Conservation (phyloP, 805 yeast species). For the Metschnikowia lunata region DNA sequence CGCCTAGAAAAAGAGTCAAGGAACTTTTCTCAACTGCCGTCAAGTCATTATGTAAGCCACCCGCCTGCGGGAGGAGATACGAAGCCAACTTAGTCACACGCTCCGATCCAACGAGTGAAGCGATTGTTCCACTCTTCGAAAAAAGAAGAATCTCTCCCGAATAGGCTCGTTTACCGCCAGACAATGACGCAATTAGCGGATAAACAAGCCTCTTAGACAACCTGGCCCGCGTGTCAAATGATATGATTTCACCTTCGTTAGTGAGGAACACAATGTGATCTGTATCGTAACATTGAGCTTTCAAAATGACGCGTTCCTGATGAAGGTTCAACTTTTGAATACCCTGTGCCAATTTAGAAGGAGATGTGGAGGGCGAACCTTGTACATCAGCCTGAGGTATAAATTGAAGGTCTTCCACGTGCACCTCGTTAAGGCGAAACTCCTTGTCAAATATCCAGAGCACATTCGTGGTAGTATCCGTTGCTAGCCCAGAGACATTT, state of each 20-base stretch:
- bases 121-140: conserved; percentile 22
- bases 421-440: neutral
- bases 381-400: neutral
- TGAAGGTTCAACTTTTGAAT: neutral
- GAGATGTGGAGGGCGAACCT: neutral
- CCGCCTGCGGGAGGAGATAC: conserved; percentile 2
- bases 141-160: conserved; percentile 15
- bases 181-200: conserved; percentile 1
- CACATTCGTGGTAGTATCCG: conserved; percentile 16
- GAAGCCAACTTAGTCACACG: neutral
- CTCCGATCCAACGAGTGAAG: conserved; percentile 1
- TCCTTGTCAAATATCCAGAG: conserved; percentile 5
- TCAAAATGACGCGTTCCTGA: neutral
- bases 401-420: neutral
- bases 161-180: conserved; percentile 7
- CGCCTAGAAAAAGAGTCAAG: conserved; percentile 40
- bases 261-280: conserved; percentile 5
- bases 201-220: neutral
- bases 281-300: neutral
- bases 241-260: neutral
- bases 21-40: conserved; percentile 36
- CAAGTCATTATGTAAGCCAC: conserved; percentile 33
- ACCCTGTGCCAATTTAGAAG: conserved; percentile 1
- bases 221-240: neutral
- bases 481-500: conserved; percentile 13